Evolutionary conservation across 192 early-diverging fungal genomes (phyloP), one percentile per base, ranked within the genome.

Genomic region (Podila epigama): DNA sequence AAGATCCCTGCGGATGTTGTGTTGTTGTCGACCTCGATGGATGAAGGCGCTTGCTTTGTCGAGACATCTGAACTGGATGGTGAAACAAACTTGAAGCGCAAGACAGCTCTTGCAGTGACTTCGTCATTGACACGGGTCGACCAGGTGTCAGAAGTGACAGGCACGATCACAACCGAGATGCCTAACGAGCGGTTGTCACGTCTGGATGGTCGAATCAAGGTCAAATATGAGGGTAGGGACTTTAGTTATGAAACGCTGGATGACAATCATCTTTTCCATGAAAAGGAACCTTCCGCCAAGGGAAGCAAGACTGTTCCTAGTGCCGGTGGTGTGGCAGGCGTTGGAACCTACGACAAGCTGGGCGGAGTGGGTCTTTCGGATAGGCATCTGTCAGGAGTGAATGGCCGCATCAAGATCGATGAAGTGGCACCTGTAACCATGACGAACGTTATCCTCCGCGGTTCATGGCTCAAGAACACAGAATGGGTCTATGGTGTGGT

Each of bases 41-140:
- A 95, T 18, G 96, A 98, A 66, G 96, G 93, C 29, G 85, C 96
- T 53, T 94, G 93, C 69, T 98, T 97, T 80, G 95, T 97, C 55
- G 97, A 98, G 83, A 98, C 97, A 51, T 93, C 92, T 64, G 96
- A 97, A 70, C 82, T 98, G 25, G 97, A 98, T 80, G 97, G 97
- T 36, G 97, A 98, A 75, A 95, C 95, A 9, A 98, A 98, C 73
- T 83, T 98, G 37, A 98, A 98, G 69, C 94, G 97, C 61, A 94
- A 95, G 68, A 92, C 96, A 79, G 94, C 90, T 0, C 68, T 94
- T 31, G 88, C 93, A 8, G 86, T 95, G 65, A 96, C 96, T 1
- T 81, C 91, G 5, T 81, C 84, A 54, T 55, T 91, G 36, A 83
- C 93, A n/a, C 89, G 88, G 8, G 85, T 94, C 7, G 81, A 87